Evolutionary conservation across 352 stramenopile species (phyloP).

Genomic region (Globisporangium solare): DNA sequence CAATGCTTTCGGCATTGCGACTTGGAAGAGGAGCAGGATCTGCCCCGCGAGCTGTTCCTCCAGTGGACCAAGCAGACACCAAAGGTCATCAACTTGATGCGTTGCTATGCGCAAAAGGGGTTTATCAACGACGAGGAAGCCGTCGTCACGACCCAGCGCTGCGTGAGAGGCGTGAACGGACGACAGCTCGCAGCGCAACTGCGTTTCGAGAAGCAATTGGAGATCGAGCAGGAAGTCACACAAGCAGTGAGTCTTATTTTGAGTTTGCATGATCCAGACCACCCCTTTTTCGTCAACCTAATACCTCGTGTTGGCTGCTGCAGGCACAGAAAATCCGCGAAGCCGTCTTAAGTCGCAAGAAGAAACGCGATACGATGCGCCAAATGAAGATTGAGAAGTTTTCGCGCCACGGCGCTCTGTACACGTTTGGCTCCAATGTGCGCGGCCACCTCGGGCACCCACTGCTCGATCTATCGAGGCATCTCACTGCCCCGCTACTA

Average conservation of each 20-base stretch:
- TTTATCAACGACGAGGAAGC: constrained; percentile 56
- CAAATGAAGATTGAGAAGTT: constrained; percentile 72
- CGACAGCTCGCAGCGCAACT: constrained; percentile 40
- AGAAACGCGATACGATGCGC: constrained; percentile 53
- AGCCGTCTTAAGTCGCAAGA: constrained; percentile 55
- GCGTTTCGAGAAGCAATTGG: constrained; percentile 47
- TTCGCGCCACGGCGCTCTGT: constrained; percentile 61
- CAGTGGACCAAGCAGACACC: constrained; percentile 64
- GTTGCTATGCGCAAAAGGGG: constrained; percentile 66
- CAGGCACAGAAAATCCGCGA: constrained; percentile 60
- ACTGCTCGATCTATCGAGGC: constrained; percentile 30
- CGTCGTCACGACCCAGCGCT: constrained; percentile 46
- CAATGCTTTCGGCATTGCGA: constrained; percentile 67
- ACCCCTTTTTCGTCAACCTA: too few relatives aligned
- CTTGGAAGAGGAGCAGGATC: constrained; percentile 61
- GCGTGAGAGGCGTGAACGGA: constrained; percentile 46
- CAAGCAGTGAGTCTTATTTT: constrained; percentile 20
- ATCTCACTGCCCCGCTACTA: constrained; percentile 38
- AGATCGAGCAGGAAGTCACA: constrained; percentile 49
- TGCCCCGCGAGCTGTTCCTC: constrained; percentile 45
- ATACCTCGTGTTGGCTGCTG: not conserved
- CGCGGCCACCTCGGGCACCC: constrained; percentile 51
- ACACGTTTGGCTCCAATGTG: constrained; percentile 61
- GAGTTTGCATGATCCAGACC: too few relatives aligned
- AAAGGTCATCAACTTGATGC: constrained; percentile 67